Conservation (phyloP, 257 asterid species). For the Solanum lignicaule region DNA sequence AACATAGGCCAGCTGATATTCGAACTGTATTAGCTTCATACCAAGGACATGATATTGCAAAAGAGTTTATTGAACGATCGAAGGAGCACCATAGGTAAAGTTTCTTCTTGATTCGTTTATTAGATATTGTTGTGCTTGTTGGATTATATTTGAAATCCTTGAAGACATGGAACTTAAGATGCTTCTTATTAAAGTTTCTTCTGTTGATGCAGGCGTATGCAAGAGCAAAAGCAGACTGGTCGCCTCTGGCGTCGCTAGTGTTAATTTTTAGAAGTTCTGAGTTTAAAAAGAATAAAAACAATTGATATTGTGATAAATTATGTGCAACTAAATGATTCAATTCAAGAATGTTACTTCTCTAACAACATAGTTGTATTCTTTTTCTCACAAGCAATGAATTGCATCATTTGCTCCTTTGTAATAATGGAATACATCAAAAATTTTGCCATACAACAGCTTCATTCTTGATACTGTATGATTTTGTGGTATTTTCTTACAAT, state of each 20-base stretch:
- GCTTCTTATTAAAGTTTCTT: neutral
- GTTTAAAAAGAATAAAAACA: neutral
- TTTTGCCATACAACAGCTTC: neutral
- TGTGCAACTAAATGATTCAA: neutral
- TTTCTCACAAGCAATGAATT: neutral
- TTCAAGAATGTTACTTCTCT: neutral
- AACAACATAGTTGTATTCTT: neutral
- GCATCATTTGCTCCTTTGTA: neutral
- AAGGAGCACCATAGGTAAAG: conserved; percentile 62
- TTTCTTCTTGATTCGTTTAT: neutral
- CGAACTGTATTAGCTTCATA: conserved; percentile 77
- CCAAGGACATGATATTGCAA: conserved; percentile 68
- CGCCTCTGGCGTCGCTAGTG: conserved; percentile 43
- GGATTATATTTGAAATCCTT: neutral
- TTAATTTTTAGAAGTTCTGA: neutral
- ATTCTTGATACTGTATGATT: neutral
- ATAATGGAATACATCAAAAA: neutral
- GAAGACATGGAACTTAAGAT: neutral
- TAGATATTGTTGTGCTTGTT: neutral
- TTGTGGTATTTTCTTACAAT: neutral
- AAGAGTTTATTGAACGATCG: conserved; percentile 82
- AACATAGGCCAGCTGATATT: conserved; percentile 63
- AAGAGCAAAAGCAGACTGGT: conserved; percentile 56
- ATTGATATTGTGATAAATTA: neutral
- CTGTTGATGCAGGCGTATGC: conserved; percentile 48